Evolutionary conservation across 768 basidiomycete genomes (phyloP).

Genomic region (Hemileccinum rubropunctum): DNA sequence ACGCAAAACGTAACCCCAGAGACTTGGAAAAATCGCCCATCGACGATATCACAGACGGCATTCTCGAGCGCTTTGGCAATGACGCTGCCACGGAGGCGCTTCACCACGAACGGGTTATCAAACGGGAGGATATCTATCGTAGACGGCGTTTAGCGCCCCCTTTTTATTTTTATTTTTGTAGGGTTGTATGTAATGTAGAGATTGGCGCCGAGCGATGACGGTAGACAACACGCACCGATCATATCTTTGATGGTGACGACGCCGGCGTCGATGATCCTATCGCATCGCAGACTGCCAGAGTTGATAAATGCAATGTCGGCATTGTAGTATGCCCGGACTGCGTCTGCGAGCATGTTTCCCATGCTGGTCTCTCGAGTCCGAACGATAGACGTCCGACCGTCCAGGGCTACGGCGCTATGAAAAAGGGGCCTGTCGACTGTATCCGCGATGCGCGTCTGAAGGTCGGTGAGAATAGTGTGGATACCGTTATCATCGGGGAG

Average conservation of each 20-base stretch:
- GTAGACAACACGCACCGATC: constrained; percentile 9
- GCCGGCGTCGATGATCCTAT: constrained; percentile 8
- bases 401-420: constrained; percentile 2
- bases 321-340: constrained; percentile 17
- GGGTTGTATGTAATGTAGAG: not conserved
- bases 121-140: constrained; percentile 1
- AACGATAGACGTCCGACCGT: constrained; percentile 1
- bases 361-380: constrained; percentile 2
- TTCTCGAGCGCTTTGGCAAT: constrained; percentile 11
- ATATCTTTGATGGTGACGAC: constrained; percentile 6
- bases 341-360: constrained; percentile 10
- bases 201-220: no score
- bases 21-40: constrained; percentile 5
- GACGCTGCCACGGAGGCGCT: not conserved
- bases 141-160: no score
- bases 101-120: constrained; percentile 5
- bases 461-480: not conserved
- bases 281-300: constrained; percentile 1
- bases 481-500: constrained; percentile 8
- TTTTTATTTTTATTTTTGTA: no score
- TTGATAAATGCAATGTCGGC: constrained; percentile 14
- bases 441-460: not conserved
- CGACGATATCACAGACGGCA: constrained; percentile 3
- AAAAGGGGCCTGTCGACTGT: constrained; percentile 1
- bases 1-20: constrained; percentile 1